Conservation (phyloP, 768 basidiomycete genomes). For the Lactarius tabidus region DNA sequence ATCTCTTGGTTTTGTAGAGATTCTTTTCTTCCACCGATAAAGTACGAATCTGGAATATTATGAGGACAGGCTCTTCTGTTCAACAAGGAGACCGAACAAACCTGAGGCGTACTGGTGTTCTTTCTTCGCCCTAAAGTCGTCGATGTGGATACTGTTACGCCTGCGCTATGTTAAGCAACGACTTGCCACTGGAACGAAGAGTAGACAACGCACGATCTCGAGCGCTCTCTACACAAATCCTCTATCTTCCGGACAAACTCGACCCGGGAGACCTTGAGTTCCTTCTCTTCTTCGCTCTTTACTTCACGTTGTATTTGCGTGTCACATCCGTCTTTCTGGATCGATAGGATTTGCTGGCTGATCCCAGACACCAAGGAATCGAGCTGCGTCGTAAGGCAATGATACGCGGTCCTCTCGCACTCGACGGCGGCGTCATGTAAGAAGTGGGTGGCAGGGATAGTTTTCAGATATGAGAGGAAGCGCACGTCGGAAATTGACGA, state of each 20-base stretch:
- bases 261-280: not conserved
- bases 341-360: not conserved
- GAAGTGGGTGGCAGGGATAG: not conserved
- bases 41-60: slow-evolving; percentile 9
- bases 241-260: slow-evolving; percentile 10
- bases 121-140: slow-evolving; percentile 9
- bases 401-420: not conserved
- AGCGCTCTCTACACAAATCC: slow-evolving; percentile 8
- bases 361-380: slow-evolving; percentile 2
- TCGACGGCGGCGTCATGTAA: not conserved
- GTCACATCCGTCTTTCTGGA: slow-evolving; percentile 15
- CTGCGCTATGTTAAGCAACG: not conserved
- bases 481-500: not conserved
- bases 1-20: slow-evolving; percentile 14
- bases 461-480: slow-evolving; percentile 11
- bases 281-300: not conserved
- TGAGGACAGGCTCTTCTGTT: not conserved
- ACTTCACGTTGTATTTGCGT: slow-evolving; percentile 10
- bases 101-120: slow-evolving; percentile 3
- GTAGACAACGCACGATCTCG: slow-evolving; percentile 5
- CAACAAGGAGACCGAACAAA: not conserved
- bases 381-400: slow-evolving; percentile 11
- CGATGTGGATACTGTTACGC: slow-evolving; percentile 1
- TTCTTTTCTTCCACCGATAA: slow-evolving; percentile 12
- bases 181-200: too few species aligned